A percentile compares a stretch with the other conserved stretches of the same genome.
Evolutionary conservation across 1,284 basidiomycete genomes (phyloP).

Genomic region (Ustilago shanxiensis): DNA sequence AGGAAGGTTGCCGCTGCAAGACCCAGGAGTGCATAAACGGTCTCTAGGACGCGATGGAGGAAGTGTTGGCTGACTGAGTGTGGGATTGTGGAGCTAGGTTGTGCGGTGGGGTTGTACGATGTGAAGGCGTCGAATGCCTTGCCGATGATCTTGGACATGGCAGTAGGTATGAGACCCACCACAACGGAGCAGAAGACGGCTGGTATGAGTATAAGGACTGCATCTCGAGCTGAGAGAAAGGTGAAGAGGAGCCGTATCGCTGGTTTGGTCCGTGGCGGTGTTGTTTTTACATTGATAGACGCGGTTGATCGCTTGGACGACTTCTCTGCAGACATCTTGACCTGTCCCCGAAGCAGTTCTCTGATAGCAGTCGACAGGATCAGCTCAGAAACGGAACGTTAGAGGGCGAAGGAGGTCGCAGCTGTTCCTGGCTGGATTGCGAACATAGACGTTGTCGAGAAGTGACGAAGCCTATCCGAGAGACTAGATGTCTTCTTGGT

Average conservation of each 20-base stretch:
- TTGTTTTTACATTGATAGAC: not conserved
- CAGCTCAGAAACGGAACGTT: no score
- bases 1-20: constrained; percentile 80
- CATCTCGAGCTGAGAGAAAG: constrained; percentile 47
- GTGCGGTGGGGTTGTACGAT: constrained; percentile 73
- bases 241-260: constrained; percentile 55
- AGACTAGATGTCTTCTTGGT: not conserved
- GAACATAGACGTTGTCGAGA: not conserved
- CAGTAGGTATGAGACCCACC: constrained; percentile 84
- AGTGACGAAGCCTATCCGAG: not conserved
- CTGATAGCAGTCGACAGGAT: no score
- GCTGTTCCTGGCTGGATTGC: not conserved
- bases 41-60: constrained; percentile 74
- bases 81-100: constrained; percentile 67
- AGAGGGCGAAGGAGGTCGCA: no score
- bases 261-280: constrained; percentile 23
- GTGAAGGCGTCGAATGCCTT: constrained; percentile 85
- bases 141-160: constrained; percentile 92
- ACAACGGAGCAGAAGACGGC: constrained; percentile 79
- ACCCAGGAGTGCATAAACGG: constrained; percentile 77
- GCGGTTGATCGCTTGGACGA: not conserved
- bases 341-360: not conserved
- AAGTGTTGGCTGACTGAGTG: constrained; percentile 75
- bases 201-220: constrained; percentile 74
- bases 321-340: not conserved